A percentile compares a stretch with the other conserved stretches of the same genome.
phyloP scores from a whole-genome alignment of 768 basidiomycete genomes.

The Fistulinella prunicolor region DNA sequence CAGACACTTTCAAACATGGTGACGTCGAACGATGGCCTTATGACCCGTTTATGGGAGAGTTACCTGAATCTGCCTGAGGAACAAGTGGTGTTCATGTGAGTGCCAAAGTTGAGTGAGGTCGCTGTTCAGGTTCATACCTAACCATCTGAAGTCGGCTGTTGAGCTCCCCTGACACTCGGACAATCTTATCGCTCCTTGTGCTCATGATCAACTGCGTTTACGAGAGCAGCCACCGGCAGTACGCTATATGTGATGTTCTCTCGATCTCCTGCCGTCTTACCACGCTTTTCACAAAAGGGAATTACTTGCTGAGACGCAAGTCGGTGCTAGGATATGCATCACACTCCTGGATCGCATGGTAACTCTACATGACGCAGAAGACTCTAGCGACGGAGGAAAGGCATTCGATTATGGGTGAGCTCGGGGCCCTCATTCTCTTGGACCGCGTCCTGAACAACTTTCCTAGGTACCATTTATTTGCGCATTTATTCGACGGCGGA shows the following conservation, averaged over 20 bases:
- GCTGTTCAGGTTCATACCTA: constrained; percentile 1
- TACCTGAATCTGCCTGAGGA: constrained; percentile 71
- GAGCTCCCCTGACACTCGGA: constrained; percentile 60
- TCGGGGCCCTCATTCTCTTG: neutral
- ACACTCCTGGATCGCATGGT: constrained; percentile 70
- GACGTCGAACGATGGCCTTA: constrained; percentile 63
- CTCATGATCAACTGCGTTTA: constrained; percentile 73
- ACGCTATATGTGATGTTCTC: constrained; percentile 24
- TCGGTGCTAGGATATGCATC: constrained; percentile 65
- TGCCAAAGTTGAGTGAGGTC: constrained; percentile 13
- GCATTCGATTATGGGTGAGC: constrained; percentile 76
- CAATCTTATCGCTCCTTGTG: constrained; percentile 59
- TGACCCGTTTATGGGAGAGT: constrained; percentile 57
- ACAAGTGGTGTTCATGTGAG: constrained; percentile 72
- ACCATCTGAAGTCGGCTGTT: constrained; percentile 49
- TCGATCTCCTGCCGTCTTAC: constrained; percentile 9
- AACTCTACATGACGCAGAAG: constrained; percentile 63
- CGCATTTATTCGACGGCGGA: constrained; percentile 58
- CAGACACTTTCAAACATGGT: constrained; percentile 85
- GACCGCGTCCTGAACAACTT: constrained; percentile 12
- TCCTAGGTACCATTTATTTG: constrained; percentile 61
- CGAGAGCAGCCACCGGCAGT: constrained; percentile 56
- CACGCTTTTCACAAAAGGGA: constrained; percentile 30
- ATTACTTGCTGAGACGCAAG: constrained; percentile 49
- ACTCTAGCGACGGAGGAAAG: constrained; percentile 58